Conservation (phyloP, 176 grass and related monocot genomes). For the bread wheat (Triticum aestivum) region IWGSC_CS_RefSeq_v2.1 NC_057811.1:13361775-13362274, state of each 20-base stretch:
- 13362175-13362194: no score
- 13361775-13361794: no score
- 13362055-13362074: neutral
- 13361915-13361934: neutral
- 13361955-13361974: neutral
- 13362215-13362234: no score
- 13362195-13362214: no score
- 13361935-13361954: neutral
- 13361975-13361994: no score
- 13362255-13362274: no score
- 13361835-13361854: neutral
- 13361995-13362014: neutral
- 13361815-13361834: neutral
- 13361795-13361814: neutral
- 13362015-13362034: neutral
- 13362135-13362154: neutral
- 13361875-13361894: neutral
- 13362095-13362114: neutral
- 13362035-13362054: neutral
- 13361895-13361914: neutral
- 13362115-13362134: neutral
- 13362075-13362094: neutral
- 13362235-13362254: no score
- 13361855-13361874: neutral
- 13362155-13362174: no score